Evolutionary conservation across 176 grass and related monocot genomes (phyloP), one percentile per base, ranked within the genome.

Genomic region (Pontederia paniculata): DNA sequence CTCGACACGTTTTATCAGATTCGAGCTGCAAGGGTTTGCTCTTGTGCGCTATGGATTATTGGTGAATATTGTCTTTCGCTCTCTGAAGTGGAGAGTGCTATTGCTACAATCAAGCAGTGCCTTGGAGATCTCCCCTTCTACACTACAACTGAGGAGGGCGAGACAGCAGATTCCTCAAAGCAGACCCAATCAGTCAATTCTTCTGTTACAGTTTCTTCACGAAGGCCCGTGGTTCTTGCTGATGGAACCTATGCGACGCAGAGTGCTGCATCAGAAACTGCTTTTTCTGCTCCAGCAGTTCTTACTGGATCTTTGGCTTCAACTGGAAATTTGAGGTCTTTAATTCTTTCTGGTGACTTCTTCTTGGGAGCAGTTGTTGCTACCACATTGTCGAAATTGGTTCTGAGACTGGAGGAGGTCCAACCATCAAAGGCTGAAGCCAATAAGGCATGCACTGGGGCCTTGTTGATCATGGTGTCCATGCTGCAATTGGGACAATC

Each of bases 1-100:
- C 60, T 63, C 0, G 60, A 63, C 60, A 48, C 60, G 9, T 63
- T 63, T 63, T 63, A 63, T 63, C 60, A 63, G 60, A 63, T 63
- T 63, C 60, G 43, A 23, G 19, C 60, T 48, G 60, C 60, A 23
- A 63, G 60, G 44, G 60, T 63, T 21, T 63, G 60, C 44, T 23
- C 60, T 5, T 63, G 60, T n/a, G 60, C 60, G 8, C 60, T 63
- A 15, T 63, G 60, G 60, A 48, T 63, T 45, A 63, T 63, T 23
- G 60, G 60, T 15, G 60, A 63, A 19, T 63, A 63, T 45, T 63
- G 60, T 4, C 44, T 63, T 25, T 48, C 44, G 0, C 60, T 63
- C 17, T 23, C 20, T 3, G 60, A 63, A 45, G 60, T 63, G 44
- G 60, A 63, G 18, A 63, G 44, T 63, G 60, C 19, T 5, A 63